phyloP scores from a whole-genome alignment of 305 asterid species.

The Caryopteris hybrid region DNA sequence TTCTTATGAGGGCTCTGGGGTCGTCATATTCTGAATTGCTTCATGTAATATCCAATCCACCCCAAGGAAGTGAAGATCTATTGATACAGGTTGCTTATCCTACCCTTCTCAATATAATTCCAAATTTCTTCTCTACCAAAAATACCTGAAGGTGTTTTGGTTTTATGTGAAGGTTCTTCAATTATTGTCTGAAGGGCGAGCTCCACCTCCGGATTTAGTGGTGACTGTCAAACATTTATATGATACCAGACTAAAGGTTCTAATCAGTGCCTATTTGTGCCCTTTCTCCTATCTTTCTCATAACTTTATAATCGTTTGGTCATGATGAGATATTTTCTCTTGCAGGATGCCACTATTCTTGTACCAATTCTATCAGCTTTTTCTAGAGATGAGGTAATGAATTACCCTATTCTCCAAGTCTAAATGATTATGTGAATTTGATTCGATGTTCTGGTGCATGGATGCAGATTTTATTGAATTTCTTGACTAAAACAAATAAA shows the following conservation, averaged over 20 bases:
- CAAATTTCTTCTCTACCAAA: conserved; percentile 17
- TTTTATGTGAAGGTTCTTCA: conserved; percentile 63
- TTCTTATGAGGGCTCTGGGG: conserved; percentile 74
- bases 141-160: conserved; percentile 23
- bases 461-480: neutral
- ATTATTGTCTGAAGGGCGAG: conserved; percentile 75
- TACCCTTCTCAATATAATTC: conserved; percentile 12
- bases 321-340: conserved; percentile 19
- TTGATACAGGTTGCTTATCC: conserved; percentile 61
- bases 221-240: conserved; percentile 75
- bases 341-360: conserved; percentile 96
- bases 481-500: neutral
- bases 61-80: conserved; percentile 86
- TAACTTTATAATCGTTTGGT: conserved; percentile 11
- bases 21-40: conserved; percentile 71
- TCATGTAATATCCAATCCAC: conserved; percentile 80
- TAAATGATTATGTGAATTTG: conserved; percentile 11
- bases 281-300: neutral
- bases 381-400: conserved; percentile 81
- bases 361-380: conserved; percentile 85
- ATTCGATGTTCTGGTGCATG: conserved; percentile 2
- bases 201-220: conserved; percentile 76
- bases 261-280: neutral
- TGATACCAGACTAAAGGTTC: conserved; percentile 84
- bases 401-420: conserved; percentile 14